Evolutionary conservation across 805 yeast species (phyloP).

Genomic region (Wickerhamiella occidentalis): DNA sequence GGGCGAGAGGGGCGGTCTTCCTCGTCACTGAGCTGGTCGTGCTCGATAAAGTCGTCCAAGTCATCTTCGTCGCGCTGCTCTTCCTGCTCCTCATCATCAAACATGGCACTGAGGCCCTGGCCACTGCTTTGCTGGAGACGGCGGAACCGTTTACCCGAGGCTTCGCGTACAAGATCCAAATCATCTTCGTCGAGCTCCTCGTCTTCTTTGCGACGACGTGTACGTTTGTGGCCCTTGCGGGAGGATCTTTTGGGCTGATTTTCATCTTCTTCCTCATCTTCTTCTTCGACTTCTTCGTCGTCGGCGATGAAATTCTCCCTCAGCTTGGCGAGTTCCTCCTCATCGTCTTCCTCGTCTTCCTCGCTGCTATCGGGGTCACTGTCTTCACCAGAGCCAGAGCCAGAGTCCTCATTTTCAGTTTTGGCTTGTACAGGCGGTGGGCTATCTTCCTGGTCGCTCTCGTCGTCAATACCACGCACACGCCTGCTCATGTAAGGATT

Average conservation of each 20-base stretch:
- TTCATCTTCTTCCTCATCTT: slow-evolving; percentile 19
- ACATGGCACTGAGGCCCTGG: slow-evolving; percentile 45
- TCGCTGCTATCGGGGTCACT: slow-evolving; percentile 23
- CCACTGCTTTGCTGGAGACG: slow-evolving; percentile 51
- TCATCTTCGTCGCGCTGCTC: slow-evolving; percentile 29
- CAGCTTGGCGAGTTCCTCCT: slow-evolving; percentile 71
- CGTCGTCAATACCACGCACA: slow-evolving; percentile 16
- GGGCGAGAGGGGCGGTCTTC: slow-evolving; percentile 33
- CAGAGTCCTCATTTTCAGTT: not conserved
- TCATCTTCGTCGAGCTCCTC: slow-evolving; percentile 83
- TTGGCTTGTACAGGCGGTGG: slow-evolving; percentile 1
- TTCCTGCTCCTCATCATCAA: slow-evolving; percentile 45
- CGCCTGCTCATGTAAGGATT: slow-evolving; percentile 11
- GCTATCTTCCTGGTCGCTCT: slow-evolving; percentile 12
- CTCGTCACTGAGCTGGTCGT: slow-evolving; percentile 84
- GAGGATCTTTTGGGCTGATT: slow-evolving; percentile 18
- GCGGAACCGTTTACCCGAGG: slow-evolving; percentile 69
- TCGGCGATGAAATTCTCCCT: slow-evolving; percentile 92
- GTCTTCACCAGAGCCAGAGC: not conserved
- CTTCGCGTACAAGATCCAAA: slow-evolving; percentile 79
- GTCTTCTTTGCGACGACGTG: slow-evolving; percentile 14
- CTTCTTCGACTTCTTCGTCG: slow-evolving; percentile 52
- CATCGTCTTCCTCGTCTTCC: slow-evolving; percentile 88
- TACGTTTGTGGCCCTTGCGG: slow-evolving; percentile 16
- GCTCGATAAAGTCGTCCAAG: slow-evolving; percentile 63